Conservation (phyloP, 148 eudicot species). For the Linanthus parryae region DNA sequence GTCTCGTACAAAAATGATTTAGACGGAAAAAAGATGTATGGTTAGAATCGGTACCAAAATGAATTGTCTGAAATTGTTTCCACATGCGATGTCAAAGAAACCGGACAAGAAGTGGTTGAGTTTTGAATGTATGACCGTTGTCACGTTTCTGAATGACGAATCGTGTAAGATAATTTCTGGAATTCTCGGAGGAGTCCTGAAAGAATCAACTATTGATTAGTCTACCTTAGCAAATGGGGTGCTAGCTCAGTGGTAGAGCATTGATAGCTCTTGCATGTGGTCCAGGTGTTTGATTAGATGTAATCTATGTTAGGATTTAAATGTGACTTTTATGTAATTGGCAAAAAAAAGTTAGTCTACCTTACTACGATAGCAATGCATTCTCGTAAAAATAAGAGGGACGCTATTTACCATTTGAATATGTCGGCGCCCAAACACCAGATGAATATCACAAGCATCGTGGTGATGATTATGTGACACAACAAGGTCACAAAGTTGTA, state of each 20-base stretch:
- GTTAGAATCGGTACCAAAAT: constrained; percentile 30
- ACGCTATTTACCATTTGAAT: constrained; percentile 33
- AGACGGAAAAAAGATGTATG: not conserved
- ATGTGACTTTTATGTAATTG: too few species aligned
- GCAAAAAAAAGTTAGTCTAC: too few species aligned
- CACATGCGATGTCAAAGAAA: constrained; percentile 17
- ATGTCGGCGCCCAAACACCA: constrained; percentile 17
- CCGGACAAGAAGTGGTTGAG: constrained; percentile 7
- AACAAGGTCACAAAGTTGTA: constrained; percentile 28
- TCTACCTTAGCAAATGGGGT: too few species aligned
- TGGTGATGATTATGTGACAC: constrained; percentile 23
- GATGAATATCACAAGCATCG: constrained; percentile 28
- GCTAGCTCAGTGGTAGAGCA: too few species aligned
- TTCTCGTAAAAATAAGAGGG: not conserved
- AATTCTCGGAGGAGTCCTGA: constrained; percentile 24
- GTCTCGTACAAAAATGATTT: not conserved
- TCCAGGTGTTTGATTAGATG: too few species aligned
- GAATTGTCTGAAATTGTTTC: constrained; percentile 25
- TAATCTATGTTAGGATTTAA: too few species aligned
- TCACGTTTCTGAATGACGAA: constrained; percentile 2
- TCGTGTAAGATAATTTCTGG: constrained; percentile 12
- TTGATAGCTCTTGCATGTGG: too few species aligned
- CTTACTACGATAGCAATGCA: too few species aligned
- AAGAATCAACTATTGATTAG: too few species aligned
- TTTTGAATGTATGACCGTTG: constrained; percentile 9